phyloP scores from a whole-genome alignment of 108 stramenopile genomes.

The Fistulifera solaris region DNA sequence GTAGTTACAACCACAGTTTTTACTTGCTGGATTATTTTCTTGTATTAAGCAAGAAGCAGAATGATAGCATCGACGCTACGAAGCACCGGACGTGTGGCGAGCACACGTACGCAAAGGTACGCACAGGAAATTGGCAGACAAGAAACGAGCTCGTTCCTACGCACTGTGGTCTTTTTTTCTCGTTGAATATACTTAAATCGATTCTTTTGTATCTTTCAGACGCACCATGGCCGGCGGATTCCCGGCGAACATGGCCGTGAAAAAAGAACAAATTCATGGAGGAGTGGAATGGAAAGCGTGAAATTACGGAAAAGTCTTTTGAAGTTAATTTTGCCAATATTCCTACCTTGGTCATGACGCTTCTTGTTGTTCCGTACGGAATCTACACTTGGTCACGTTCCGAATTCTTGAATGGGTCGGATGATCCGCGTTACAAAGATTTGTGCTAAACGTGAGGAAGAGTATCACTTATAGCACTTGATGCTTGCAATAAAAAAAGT shows the following conservation, averaged over 20 bases:
- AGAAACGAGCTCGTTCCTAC: too few relatives aligned
- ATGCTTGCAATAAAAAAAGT: too few relatives aligned
- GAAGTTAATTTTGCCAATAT: slow-evolving; percentile 23
- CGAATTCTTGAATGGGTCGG: slow-evolving; percentile 49
- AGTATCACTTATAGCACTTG: too few relatives aligned
- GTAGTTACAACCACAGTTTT: too few relatives aligned
- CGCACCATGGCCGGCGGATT: slow-evolving; percentile 70
- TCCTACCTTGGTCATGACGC: slow-evolving; percentile 24
- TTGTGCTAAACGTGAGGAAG: slow-evolving; percentile 18
- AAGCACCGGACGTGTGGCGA: too few relatives aligned
- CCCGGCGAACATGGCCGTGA: slow-evolving; percentile 56
- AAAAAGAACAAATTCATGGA: slow-evolving; percentile 82
- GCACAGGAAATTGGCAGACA: too few relatives aligned
- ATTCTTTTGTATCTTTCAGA: slow-evolving; percentile 15
- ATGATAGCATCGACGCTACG: too few relatives aligned
- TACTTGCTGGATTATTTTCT: too few relatives aligned
- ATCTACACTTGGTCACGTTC: slow-evolving; percentile 45
- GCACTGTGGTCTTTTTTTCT: too few relatives aligned
- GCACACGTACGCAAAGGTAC: too few relatives aligned
- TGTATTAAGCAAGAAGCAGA: too few relatives aligned
- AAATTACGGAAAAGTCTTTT: slow-evolving; percentile 70
- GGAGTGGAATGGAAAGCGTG: slow-evolving; percentile 81
- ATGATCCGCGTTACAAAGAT: slow-evolving; percentile 66
- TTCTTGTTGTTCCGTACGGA: slow-evolving; percentile 42
- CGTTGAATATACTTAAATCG: too few relatives aligned